These are phyloP conservation scores for Phytomonas francai DNA, from an alignment of 208 protist genomes.

Conservation along the genomic window DNA sequence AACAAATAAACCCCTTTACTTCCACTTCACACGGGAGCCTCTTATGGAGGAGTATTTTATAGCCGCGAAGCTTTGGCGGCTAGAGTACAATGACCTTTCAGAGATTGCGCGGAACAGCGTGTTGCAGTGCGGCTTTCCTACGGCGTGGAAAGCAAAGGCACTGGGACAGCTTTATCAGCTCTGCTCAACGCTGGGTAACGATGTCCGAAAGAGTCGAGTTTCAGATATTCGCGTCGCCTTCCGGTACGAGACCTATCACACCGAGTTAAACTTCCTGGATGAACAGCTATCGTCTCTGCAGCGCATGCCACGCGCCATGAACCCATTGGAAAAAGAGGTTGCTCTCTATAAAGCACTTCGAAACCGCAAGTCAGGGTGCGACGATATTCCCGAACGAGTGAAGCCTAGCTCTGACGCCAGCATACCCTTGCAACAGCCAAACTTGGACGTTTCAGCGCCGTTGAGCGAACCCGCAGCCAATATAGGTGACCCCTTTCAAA, in stretches of 20 bases:
- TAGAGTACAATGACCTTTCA: slow-evolving; percentile 95
- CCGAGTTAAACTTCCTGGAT: slow-evolving; percentile 84
- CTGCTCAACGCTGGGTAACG: slow-evolving; percentile 87
- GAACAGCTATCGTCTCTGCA: slow-evolving; percentile 23
- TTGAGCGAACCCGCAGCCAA: too few relatives aligned
- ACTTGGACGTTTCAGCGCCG: too few relatives aligned
- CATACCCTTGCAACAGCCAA: too few relatives aligned
- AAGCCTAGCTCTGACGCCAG: too few relatives aligned
- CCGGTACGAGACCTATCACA: slow-evolving; percentile 91
- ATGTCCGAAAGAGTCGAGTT: slow-evolving; percentile 92
- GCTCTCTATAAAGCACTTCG: slow-evolving; percentile 15
- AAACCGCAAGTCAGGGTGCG: too few relatives aligned
- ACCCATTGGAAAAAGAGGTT: slow-evolving; percentile 59
- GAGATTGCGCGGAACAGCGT: slow-evolving; percentile 98
- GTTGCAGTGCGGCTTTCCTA: slow-evolving; percentile 92
- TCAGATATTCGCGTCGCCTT: slow-evolving; percentile 94
- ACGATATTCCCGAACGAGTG: too few relatives aligned
- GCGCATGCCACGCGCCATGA: slow-evolving; percentile 69
- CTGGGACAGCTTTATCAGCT: slow-evolving; percentile 89
- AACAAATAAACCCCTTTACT: slow-evolving; percentile 96
- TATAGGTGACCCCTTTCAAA: too few relatives aligned
- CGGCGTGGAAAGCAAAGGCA: slow-evolving; percentile 90
- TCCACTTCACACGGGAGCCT: slow-evolving; percentile 93
- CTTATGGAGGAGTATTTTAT: slow-evolving; percentile 99
- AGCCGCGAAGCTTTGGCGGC: slow-evolving; percentile 95